Evolutionary conservation across 345 rosid genomes (phyloP), one percentile per base, ranked within the genome.

Genomic region (Lepidium didymum): DNA sequence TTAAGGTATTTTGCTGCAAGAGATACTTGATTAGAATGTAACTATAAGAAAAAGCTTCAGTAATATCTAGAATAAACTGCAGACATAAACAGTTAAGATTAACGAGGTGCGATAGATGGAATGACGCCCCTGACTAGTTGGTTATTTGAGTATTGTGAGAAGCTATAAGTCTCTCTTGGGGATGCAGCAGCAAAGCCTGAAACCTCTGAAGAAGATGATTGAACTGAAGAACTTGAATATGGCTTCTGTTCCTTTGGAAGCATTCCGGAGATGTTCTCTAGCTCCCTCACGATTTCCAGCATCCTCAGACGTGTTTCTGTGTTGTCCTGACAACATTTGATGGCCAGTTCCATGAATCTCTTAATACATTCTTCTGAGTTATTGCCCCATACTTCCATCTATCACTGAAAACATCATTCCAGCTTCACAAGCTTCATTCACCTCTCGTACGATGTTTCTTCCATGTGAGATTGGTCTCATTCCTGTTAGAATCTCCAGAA

Each of bases 401-500:
- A 82, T 61, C 58, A 82, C 71, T 15, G 77, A 75, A 54, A 53
- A 15, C 86, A 84, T 76, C 78, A 34, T 64, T 36, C 84, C 88
- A 0, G 75, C 58, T 34, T 76, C 65, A 2, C 79, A 74, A 0
- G 84, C 81, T 62, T 67, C 65, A 11, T 66, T 68, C 36, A 79
- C 87, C 83, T 84, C 82, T 15, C 82, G 77, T 6, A 81, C 85
- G 4, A 79, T 81, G 77, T 79, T 75, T 71, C 70, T 79, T 11
- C 87, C 85, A 10, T 75, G 83, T 25, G 72, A 77, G 44, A 79
- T 79, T 2, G 83, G 83, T 12, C 45, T 67, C 87, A 79, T 79
- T 41, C 85, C 84, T 9, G 85, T 81, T 18, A 81, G 66, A 13
- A 84, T 82, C 47, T 84, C 87, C 11, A 81, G 79, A 68, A 84